Evolutionary conservation across 1,284 basidiomycete species (phyloP).

Genomic region (Cystobasidium slooffiae): DNA sequence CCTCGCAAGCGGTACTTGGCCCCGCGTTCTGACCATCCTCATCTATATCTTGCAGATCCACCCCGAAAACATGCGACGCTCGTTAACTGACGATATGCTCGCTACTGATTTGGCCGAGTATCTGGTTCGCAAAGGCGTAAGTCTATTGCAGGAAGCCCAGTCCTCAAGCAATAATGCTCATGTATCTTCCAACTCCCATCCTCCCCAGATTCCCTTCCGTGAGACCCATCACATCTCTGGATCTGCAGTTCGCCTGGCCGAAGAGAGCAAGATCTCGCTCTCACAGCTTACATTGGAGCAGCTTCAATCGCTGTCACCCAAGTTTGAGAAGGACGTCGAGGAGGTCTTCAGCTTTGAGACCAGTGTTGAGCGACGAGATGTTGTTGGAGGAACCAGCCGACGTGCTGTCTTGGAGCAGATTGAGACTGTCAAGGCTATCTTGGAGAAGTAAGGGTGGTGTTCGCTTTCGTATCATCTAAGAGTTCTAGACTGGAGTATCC

Average conservation of each 20-base stretch:
- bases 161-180: background rate
- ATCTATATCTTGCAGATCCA: conserved; percentile 67
- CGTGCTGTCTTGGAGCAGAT: conserved; percentile 86
- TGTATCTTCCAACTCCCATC: too few species aligned
- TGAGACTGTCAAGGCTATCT: conserved; percentile 46
- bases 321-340: conserved; percentile 79
- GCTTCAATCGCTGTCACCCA: conserved; percentile 72
- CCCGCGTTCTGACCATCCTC: background rate
- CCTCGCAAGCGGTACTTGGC: background rate
- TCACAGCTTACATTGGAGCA: conserved; percentile 79
- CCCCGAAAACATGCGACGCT: conserved; percentile 82
- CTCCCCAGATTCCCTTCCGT: conserved; percentile 88
- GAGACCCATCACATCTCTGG: conserved; percentile 99
- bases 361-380: conserved; percentile 89
- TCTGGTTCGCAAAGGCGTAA: conserved; percentile 93
- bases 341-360: conserved; percentile 88
- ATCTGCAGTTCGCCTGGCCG: conserved; percentile 90
- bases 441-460: background rate
- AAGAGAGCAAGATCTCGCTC: conserved; percentile 77
- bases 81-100: conserved; percentile 93
- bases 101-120: conserved; percentile 98
- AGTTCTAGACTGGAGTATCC: background rate
- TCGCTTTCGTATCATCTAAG: background rate
- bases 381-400: conserved; percentile 87
- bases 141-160: conserved; percentile 54